Percentiles rank a stretch among this genome's conserved stretches.
phyloP scores from a whole-genome alignment of 2,329 filamentous ascomycete genomes.

The Fusarium incarnatum region DNA sequence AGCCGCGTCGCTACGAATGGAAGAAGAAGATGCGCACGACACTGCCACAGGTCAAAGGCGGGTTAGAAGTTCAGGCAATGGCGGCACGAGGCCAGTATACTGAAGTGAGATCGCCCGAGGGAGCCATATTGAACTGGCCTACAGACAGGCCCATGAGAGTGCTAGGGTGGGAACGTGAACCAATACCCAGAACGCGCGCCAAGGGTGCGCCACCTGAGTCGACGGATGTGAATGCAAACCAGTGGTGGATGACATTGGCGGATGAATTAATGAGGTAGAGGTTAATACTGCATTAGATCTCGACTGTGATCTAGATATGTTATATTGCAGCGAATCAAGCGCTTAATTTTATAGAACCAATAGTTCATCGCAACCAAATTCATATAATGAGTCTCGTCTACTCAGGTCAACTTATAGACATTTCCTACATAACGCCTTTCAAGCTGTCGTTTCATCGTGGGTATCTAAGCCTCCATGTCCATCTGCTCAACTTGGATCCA shows the following conservation, averaged over 20 bases:
- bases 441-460: slow-evolving; percentile 21
- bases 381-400: background rate
- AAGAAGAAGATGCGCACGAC: slow-evolving; percentile 38
- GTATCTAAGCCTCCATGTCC: slow-evolving; percentile 32
- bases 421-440: slow-evolving; percentile 2
- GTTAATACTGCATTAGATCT: background rate
- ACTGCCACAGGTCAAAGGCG: slow-evolving; percentile 44
- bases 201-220: slow-evolving; percentile 41
- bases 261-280: slow-evolving; percentile 48
- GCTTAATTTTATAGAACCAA: background rate
- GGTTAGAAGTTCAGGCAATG: slow-evolving; percentile 18
- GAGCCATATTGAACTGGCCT: slow-evolving; percentile 40
- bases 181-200: slow-evolving; percentile 32
- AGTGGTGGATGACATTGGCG: slow-evolving; percentile 49
- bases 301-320: slow-evolving; percentile 4
- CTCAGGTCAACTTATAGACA: background rate
- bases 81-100: slow-evolving; percentile 27
- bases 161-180: slow-evolving; percentile 43
- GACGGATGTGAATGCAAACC: slow-evolving; percentile 18
- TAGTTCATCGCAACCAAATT: background rate
- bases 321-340: background rate
- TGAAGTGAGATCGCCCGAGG: slow-evolving; percentile 21
- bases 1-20: slow-evolving; percentile 42
- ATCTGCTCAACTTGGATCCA: background rate
- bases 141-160: slow-evolving; percentile 37